Evolutionary conservation across 1,284 basidiomycete species (phyloP).

Genomic region (Mycosarcoma mackinlayi): DNA sequence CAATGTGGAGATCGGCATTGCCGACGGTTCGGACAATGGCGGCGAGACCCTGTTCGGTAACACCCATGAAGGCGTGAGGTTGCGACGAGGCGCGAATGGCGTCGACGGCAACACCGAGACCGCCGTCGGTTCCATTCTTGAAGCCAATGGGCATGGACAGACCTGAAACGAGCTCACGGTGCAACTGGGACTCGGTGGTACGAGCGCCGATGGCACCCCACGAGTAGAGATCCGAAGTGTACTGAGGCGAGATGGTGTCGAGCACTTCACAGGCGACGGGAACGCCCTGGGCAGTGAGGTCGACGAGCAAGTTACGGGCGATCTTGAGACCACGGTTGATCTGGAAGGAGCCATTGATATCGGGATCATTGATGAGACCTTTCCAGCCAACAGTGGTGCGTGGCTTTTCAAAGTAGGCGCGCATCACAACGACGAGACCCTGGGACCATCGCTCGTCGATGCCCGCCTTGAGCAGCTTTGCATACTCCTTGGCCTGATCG

Average conservation of each 20-base stretch:
- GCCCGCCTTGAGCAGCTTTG: slow-evolving; percentile 69
- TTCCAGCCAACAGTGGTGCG: slow-evolving; percentile 83
- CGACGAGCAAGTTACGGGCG: slow-evolving; percentile 87
- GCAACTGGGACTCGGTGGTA: slow-evolving; percentile 77
- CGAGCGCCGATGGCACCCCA: slow-evolving; percentile 99
- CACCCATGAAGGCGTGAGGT: slow-evolving; percentile 68
- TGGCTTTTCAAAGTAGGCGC: slow-evolving; percentile 89
- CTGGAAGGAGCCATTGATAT: slow-evolving; percentile 91
- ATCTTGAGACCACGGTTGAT: slow-evolving; percentile 88
- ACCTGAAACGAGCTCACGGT: slow-evolving; percentile 68
- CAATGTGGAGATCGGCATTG: slow-evolving; percentile 72
- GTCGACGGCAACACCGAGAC: slow-evolving; percentile 69
- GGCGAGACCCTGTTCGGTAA: slow-evolving; percentile 74
- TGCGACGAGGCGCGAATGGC: slow-evolving; percentile 64
- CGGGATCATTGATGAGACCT: slow-evolving; percentile 78
- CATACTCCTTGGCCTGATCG: slow-evolving; percentile 90
- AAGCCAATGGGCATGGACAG: slow-evolving; percentile 76
- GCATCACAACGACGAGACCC: slow-evolving; percentile 90
- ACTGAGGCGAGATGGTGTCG: slow-evolving; percentile 73
- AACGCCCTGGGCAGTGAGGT: slow-evolving; percentile 86
- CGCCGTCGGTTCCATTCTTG: slow-evolving; percentile 98
- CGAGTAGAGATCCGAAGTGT: slow-evolving; percentile 78
- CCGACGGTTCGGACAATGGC: slow-evolving; percentile 95
- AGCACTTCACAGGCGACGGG: slow-evolving; percentile 95
- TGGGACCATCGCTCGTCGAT: slow-evolving; percentile 70